A percentile compares a stretch with the other conserved stretches of the same genome.
Evolutionary conservation across 2,329 filamentous ascomycete species (phyloP).

Genomic region (Fusarium virguliforme): DNA sequence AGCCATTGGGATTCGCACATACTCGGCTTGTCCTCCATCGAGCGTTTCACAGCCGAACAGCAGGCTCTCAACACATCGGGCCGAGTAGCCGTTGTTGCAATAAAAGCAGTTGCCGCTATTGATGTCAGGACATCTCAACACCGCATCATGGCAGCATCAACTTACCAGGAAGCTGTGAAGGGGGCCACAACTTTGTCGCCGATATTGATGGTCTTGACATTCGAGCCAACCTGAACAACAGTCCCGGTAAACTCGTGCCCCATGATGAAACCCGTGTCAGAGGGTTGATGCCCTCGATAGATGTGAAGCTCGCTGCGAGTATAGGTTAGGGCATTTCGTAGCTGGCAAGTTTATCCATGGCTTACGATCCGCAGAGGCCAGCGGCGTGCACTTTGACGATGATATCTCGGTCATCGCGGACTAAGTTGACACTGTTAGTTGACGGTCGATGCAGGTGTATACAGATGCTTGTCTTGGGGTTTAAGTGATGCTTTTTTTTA

Average conservation of each 20-base stretch:
- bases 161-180: constrained; percentile 85
- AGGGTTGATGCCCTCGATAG: constrained; percentile 85
- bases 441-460: not conserved
- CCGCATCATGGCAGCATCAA: constrained; percentile 18
- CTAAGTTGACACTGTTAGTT: constrained; percentile 52
- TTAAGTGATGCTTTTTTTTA: constrained; percentile 33
- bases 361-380: constrained; percentile 89
- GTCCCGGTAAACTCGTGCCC: constrained; percentile 91
- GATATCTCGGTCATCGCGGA: constrained; percentile 81
- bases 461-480: not conserved
- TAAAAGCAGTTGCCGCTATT: constrained; percentile 81
- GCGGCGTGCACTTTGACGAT: constrained; percentile 88
- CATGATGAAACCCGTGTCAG: constrained; percentile 76
- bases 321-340: constrained; percentile 11
- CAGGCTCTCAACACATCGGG: constrained; percentile 79
- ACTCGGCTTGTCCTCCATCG: constrained; percentile 88
- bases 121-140: constrained; percentile 17
- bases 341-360: not conserved
- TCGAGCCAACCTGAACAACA: constrained; percentile 77
- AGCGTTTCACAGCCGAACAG: constrained; percentile 80
- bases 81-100: constrained; percentile 82
- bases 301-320: constrained; percentile 83
- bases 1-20: constrained; percentile 84
- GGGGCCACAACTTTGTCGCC: constrained; percentile 88
- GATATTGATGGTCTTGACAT: constrained; percentile 77